These are phyloP conservation scores for Diaporthe citri DNA, from an alignment of 2,329 filamentous ascomycete genomes.

Conservation along the genomic window DNA sequence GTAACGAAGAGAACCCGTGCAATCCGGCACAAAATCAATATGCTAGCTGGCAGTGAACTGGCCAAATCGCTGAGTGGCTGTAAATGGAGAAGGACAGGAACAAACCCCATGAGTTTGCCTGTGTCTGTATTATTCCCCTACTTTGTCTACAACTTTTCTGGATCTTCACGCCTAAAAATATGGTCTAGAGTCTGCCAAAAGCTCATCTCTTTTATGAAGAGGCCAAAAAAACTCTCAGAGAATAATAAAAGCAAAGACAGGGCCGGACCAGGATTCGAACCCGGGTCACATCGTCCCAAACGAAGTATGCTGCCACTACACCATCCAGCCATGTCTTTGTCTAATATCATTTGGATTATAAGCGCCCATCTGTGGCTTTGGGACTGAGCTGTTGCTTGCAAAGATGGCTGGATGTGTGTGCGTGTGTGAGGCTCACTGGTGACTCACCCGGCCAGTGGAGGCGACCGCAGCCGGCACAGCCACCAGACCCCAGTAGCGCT, in stretches of 20 bases:
- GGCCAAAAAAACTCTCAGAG: background rate
- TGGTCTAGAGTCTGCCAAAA: too few species aligned
- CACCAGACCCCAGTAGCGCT: background rate
- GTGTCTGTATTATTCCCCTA: background rate
- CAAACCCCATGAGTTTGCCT: background rate
- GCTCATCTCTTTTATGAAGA: background rate
- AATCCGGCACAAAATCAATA: background rate
- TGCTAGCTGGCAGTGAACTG: background rate
- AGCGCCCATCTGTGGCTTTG: background rate
- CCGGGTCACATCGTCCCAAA: slow-evolving; percentile 32
- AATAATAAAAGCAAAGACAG: background rate
- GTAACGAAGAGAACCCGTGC: background rate
- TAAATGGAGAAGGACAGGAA: background rate
- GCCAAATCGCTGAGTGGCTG: background rate
- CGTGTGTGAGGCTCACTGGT: background rate
- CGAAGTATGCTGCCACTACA: slow-evolving; percentile 27
- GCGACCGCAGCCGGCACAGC: background rate
- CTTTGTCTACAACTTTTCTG: too few species aligned
- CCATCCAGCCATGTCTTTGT: slow-evolving; percentile 13
- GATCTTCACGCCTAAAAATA: background rate
- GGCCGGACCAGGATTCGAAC: slow-evolving; percentile 28
- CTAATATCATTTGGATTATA: background rate
- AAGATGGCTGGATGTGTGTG: background rate
- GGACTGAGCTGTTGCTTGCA: too few species aligned
- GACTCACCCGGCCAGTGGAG: slow-evolving; percentile 13